Percentiles rank a stretch among this genome's conserved stretches.
Conservation (phyloP, 805 yeast species). For the Kodamaea nitidulidarum region DNA sequence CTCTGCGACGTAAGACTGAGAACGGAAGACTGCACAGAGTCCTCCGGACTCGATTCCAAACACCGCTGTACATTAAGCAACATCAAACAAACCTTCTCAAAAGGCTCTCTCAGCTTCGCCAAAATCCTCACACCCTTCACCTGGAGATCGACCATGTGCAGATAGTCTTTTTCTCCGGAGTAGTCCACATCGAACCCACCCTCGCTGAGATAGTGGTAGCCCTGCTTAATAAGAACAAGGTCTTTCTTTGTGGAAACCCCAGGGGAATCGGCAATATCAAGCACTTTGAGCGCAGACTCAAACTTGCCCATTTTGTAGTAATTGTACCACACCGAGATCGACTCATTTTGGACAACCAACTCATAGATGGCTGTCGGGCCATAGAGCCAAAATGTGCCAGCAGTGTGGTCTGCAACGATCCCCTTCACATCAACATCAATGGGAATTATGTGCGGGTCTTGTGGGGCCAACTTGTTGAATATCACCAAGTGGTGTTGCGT, state of each 20-base stretch:
- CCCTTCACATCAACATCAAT: constrained; percentile 18
- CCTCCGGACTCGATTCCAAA: constrained; percentile 1
- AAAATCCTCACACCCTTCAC: constrained; percentile 43
- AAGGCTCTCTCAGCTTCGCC: constrained; percentile 60
- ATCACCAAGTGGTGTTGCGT: constrained; percentile 18
- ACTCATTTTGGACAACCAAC: constrained; percentile 64
- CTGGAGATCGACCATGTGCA: constrained; percentile 19
- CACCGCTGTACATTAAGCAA: constrained; percentile 18
- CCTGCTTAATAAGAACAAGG: constrained; percentile 51
- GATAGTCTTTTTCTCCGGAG: constrained; percentile 10
- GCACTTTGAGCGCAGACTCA: constrained; percentile 13
- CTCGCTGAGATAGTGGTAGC: constrained; percentile 37
- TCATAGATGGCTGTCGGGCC: constrained; percentile 64
- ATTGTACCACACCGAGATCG: constrained; percentile 65
- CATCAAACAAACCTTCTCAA: constrained; percentile 66
- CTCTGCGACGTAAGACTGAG: constrained; percentile 8
- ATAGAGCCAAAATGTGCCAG: constrained; percentile 72
- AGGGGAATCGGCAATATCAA: constrained; percentile 2
- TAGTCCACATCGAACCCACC: constrained; percentile 32
- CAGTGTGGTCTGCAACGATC: constrained; percentile 25
- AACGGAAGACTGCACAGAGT: not conserved
- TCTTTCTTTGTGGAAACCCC: constrained; percentile 28
- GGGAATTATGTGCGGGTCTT: constrained; percentile 4
- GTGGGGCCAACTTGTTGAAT: constrained; percentile 27
- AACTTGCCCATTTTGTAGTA: constrained; percentile 44